Evolutionary conservation across 805 yeast species (phyloP), one percentile per base, ranked within the genome.

Genomic region (Torulaspora delbrueckii): DNA sequence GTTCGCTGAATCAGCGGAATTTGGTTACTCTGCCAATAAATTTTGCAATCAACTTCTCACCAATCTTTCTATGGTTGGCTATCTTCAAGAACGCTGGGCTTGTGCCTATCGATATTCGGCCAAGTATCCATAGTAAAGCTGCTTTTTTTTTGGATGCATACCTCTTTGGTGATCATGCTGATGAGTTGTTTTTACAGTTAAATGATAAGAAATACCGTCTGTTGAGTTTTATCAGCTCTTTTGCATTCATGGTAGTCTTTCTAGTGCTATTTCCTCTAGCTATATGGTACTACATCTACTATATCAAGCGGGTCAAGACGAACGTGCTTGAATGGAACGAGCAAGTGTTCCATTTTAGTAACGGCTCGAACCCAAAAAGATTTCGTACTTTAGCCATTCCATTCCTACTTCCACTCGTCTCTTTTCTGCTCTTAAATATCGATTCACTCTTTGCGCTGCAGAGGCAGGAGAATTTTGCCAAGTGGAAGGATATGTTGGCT

Each of bases 61-160:
- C 79, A 0, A 74, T 81, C 2, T 65, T 76, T 31, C 53, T 72
- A 16, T 81, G 86, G 86, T 63, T 81, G 34, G 45, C 62, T 32
- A 72, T 78, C 18, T 81, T 81, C 65, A 76, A 79, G 58, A 72
- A 79, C 55, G 85, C 86, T 1, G 79, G 79, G 1, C 32, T 68
- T 2, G 78, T 78, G 32, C 86, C 88, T 7, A 71, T 66, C 23
- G 64, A 63, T 4, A 68, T 73, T 52, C 67, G 86, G 48, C 87
- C 86, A 0, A 46, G 55, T 8, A 77, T 79, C 50, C 73, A 74
- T 55, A 78, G 77, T 37, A 68, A 73, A 69, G 41, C 52, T 65
- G 52, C 87, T 71, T 64, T 67, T 30, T 55, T 62, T 28, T 44
- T 56, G 13, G 65, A 63, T 42, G 46, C 52, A 18, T 60, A 58